Conservation (phyloP, 2,329 filamentous ascomycete genomes). For the Nothophoma quercina region DNA sequence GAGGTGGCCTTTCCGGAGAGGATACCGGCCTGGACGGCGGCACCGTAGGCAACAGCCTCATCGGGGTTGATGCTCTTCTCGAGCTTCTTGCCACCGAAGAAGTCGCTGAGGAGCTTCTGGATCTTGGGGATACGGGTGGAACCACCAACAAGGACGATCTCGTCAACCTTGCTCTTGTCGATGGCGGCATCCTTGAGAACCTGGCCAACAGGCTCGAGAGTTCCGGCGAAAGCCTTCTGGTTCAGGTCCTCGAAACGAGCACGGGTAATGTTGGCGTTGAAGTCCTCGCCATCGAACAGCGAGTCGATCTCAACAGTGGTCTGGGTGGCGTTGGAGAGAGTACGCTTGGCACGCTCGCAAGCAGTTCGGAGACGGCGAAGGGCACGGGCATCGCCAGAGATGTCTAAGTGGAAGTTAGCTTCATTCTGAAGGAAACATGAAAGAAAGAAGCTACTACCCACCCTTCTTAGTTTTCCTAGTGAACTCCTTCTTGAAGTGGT, state of each 20-base stretch:
- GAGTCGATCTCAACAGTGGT: conserved; percentile 99
- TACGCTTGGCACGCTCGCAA: conserved; percentile 99
- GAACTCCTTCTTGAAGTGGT: conserved; percentile 98
- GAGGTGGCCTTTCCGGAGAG: conserved; percentile 97
- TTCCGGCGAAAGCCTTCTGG: conserved; percentile 92
- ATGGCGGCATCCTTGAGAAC: conserved; percentile 91
- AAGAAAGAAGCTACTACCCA: neutral
- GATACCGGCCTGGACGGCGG: conserved; percentile 98
- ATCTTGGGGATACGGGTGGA: conserved; percentile 98
- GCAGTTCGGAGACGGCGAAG: conserved; percentile 95
- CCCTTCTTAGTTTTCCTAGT: conserved; percentile 68
- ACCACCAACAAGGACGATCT: conserved; percentile 98
- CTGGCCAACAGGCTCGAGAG: conserved; percentile 93
- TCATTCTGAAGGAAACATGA: neutral
- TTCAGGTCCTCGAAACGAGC: conserved; percentile 99
- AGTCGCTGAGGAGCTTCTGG: conserved; percentile 98
- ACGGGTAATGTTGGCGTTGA: conserved; percentile 96
- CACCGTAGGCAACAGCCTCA: conserved; percentile 98
- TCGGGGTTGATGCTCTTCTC: conserved; percentile 99
- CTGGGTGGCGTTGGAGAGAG: conserved; percentile 94
- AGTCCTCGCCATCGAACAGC: conserved; percentile 97
- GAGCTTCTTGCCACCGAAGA: conserved; percentile 99
- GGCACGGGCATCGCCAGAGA: conserved; percentile 85
- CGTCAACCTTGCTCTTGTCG: conserved; percentile 91
- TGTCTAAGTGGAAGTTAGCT: conserved; percentile 54